Evolutionary conservation across 2,329 filamentous ascomycete species (phyloP).

Genomic region (Pestalotiopsis sp.): DNA sequence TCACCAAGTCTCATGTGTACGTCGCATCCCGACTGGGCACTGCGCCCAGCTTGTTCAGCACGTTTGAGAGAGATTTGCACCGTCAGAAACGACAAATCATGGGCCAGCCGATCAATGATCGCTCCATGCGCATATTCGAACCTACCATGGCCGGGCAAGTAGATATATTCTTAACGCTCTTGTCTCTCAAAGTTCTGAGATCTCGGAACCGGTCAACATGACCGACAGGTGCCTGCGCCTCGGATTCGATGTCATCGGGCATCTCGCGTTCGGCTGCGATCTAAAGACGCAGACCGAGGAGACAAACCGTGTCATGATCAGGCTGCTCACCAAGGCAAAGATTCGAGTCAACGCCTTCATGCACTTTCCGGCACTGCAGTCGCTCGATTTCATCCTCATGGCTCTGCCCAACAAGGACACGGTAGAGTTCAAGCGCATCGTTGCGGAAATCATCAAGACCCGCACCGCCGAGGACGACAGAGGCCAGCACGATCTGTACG

Average conservation of each 20-base stretch:
- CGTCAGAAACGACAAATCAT: slow-evolving; percentile 10
- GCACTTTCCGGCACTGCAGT: slow-evolving; percentile 5
- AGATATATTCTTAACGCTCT: slow-evolving; percentile 1
- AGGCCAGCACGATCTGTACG: slow-evolving; percentile 21
- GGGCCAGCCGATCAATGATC: slow-evolving; percentile 5
- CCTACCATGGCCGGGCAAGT: slow-evolving; percentile 7
- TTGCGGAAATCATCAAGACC: slow-evolving; percentile 21
- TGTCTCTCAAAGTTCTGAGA: slow-evolving; percentile 9
- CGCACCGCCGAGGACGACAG: slow-evolving; percentile 17
- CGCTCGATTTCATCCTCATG: slow-evolving; percentile 4
- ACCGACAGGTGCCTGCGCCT: slow-evolving; percentile 16
- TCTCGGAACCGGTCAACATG: slow-evolving; percentile 20
- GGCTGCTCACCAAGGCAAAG: background rate
- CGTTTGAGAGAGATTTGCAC: slow-evolving; percentile 10
- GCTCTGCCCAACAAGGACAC: slow-evolving; percentile 1
- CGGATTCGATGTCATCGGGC: slow-evolving; percentile 21
- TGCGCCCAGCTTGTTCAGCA: slow-evolving; percentile 16
- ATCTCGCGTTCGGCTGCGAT: slow-evolving; percentile 23
- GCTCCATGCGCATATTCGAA: slow-evolving; percentile 12
- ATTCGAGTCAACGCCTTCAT: slow-evolving; percentile 6
- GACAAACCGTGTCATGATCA: slow-evolving; percentile 14
- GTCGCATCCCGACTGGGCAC: slow-evolving; percentile 16
- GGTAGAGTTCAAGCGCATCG: slow-evolving; percentile 9
- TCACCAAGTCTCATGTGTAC: slow-evolving; percentile 22
- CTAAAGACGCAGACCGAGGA: slow-evolving; percentile 22